Evolutionary conservation across 805 yeast genomes (phyloP).

Genomic region (Metahyphopichia silvanorum): DNA sequence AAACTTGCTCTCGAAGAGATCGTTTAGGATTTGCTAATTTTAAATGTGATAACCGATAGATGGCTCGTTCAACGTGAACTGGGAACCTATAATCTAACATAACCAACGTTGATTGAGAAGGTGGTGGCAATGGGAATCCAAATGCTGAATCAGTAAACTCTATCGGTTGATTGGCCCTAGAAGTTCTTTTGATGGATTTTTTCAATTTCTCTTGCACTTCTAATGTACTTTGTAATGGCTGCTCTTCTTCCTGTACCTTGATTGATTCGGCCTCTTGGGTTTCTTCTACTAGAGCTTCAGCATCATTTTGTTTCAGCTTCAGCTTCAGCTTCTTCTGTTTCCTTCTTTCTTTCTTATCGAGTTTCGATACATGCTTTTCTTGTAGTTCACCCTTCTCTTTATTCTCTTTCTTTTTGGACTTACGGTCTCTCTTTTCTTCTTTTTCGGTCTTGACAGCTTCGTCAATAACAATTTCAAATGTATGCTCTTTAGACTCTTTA

Average conservation of each 20-base stretch:
- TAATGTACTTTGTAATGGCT: slow-evolving; percentile 27
- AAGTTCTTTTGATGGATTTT: slow-evolving; percentile 38
- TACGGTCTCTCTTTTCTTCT: neutral
- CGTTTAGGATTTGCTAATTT: slow-evolving; percentile 93
- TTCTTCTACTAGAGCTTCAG: neutral
- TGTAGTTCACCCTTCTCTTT: slow-evolving; percentile 2
- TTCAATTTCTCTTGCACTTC: slow-evolving; percentile 44
- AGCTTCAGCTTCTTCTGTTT: neutral
- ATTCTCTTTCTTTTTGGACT: slow-evolving; percentile 4
- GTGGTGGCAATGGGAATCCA: slow-evolving; percentile 83
- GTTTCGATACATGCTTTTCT: no score
- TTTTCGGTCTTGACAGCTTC: slow-evolving; percentile 3
- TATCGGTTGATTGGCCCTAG: slow-evolving; percentile 44
- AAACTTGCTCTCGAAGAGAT: slow-evolving; percentile 86
- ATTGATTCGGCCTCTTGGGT: neutral
- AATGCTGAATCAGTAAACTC: slow-evolving; percentile 72
- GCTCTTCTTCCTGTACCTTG: slow-evolving; percentile 13
- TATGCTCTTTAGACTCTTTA: neutral
- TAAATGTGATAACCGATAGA: slow-evolving; percentile 86
- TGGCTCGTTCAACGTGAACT: slow-evolving; percentile 92
- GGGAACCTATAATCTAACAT: slow-evolving; percentile 89
- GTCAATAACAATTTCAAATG: slow-evolving; percentile 2
- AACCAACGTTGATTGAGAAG: slow-evolving; percentile 69
- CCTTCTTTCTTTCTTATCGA: neutral
- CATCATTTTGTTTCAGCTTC: neutral